A percentile compares a stretch with the other conserved stretches of the same genome.
Conservation (phyloP, 257 asterid genomes). For the Gentiana straminea region DNA sequence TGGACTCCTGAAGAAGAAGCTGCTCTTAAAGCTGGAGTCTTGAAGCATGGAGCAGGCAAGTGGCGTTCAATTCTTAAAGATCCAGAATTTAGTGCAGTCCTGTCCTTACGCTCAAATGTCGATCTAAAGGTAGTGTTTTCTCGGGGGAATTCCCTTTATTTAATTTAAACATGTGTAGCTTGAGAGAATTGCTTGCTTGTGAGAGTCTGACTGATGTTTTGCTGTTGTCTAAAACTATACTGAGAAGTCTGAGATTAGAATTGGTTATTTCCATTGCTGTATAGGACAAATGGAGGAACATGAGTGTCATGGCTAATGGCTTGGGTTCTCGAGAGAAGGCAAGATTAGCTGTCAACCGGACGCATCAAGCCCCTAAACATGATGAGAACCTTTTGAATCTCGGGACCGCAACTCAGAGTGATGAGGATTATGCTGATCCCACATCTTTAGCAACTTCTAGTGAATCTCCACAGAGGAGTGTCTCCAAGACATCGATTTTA, state of each 20-base stretch:
- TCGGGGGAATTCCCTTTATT: neutral
- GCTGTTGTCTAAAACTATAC: neutral
- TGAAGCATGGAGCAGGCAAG: conserved; percentile 92
- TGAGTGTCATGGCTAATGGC: conserved; percentile 95
- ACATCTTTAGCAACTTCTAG: conserved; percentile 50
- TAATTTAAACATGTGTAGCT: neutral
- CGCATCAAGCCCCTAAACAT: conserved; percentile 41
- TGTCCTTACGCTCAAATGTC: conserved; percentile 77
- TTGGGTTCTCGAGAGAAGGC: conserved; percentile 89
- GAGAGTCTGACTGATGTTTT: conserved; percentile 3
- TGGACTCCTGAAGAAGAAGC: conserved; percentile 99
- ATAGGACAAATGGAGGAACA: conserved; percentile 98
- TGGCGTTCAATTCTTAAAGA: conserved; percentile 97
- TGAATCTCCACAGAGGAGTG: conserved; percentile 61
- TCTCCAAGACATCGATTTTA: conserved; percentile 71
- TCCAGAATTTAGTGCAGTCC: conserved; percentile 74
- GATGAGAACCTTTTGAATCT: conserved; percentile 53
- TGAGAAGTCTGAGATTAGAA: neutral
- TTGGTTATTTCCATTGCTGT: conserved; percentile 18
- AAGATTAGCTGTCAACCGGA: conserved; percentile 60
- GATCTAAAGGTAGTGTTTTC: conserved; percentile 71
- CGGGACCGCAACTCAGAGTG: conserved; percentile 42
- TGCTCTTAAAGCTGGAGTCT: conserved; percentile 94
- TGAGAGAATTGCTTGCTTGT: neutral
- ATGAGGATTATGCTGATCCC: conserved; percentile 55